These are phyloP conservation scores for Neonothopanus nambi DNA, from an alignment of 1,284 basidiomycete species.

Conservation along the genomic window DNA sequence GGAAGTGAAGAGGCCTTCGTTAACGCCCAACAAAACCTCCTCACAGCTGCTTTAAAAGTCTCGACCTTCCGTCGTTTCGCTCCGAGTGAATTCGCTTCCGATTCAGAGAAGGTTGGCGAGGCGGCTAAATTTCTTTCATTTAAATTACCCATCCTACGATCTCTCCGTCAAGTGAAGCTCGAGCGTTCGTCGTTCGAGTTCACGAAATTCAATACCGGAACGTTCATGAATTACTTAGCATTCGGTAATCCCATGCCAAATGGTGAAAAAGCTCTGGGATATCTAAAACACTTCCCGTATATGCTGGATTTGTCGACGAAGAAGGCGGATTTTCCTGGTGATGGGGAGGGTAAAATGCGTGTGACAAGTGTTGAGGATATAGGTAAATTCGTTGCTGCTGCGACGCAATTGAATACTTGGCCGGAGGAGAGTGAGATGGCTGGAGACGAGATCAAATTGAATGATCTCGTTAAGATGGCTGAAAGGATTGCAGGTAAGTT, in stretches of 20 bases:
- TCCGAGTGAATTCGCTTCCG: slow-evolving; percentile 10
- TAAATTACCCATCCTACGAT: slow-evolving; percentile 8
- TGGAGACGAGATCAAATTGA: no score
- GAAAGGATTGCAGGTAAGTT: slow-evolving; percentile 10
- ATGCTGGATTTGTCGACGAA: no score
- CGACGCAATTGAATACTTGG: slow-evolving; percentile 9
- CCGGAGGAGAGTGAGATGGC: no score
- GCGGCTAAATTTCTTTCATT: slow-evolving; percentile 3
- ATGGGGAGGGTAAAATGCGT: no score
- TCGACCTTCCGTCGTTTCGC: slow-evolving; percentile 12
- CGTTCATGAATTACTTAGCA: slow-evolving; percentile 12
- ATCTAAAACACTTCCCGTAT: no score
- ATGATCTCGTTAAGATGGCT: slow-evolving; percentile 1
- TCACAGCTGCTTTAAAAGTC: slow-evolving; percentile 9
- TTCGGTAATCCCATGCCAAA: slow-evolving; percentile 7
- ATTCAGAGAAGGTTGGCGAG: slow-evolving; percentile 1
- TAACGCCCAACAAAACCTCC: slow-evolving; percentile 7
- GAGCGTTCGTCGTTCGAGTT: slow-evolving; percentile 9
- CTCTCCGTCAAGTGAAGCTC: slow-evolving; percentile 10
- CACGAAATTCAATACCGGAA: slow-evolving; percentile 5
- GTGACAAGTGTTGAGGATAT: slow-evolving; percentile 10
- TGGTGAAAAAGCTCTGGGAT: neutral
- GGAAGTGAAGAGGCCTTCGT: no score
- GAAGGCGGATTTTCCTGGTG: no score
- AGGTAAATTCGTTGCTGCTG: slow-evolving; percentile 10